Evolutionary conservation across 2,329 filamentous ascomycete genomes (phyloP), one percentile per base, ranked within the genome.

Genomic region (Aureobasidium sp.): DNA sequence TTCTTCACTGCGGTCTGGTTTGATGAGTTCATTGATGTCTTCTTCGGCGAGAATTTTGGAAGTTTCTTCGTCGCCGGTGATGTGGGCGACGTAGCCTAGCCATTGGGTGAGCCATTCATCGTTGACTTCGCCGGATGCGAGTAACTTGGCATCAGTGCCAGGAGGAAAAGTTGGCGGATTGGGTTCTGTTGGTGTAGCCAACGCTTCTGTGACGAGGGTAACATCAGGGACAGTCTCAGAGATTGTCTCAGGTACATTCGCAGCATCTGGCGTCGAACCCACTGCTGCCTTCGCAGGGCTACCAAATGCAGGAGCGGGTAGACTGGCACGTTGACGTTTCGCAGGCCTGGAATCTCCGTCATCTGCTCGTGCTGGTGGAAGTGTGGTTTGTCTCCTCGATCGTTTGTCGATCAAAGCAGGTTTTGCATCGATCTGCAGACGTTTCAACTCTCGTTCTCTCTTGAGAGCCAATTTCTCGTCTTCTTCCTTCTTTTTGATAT

Each of bases 381-480:
- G 45, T 4, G 58, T 61, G 9, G 58, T 61, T n/a, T 61, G 58
- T 9, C 58, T 38, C 18, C 58, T 61, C 15, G 45, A 50, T 7
- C 45, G 58, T 40, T 61, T 61, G 43, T 50, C 61, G 42, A 38
- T 51, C 53, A 65, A 11, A 20, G 63, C 63, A 16, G 53, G 47
- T 36, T 56, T 65, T 2, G 63, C 63, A 33, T 65, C 63, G 45
- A 65, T 65, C 27, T 65, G 53, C 15, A 65, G 43, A 20, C 53
- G 53, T 13, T 43, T 45, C 43, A 65, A 54, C 13, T 65, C 63
- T 45, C 53, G 51, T 7, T 54, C 38, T 20, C 38, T 15, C 40
- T 47, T 64, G 29, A 38, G 33, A 6, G 43, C 43, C 13, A 18
- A 23, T 38, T 62, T 62, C 20, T 51, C 36, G 15, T 62, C 59